Evolutionary conservation across 2,329 filamentous ascomycete species (phyloP), one percentile per base, ranked within the genome.

Genomic region (Nothophoma quercina): DNA sequence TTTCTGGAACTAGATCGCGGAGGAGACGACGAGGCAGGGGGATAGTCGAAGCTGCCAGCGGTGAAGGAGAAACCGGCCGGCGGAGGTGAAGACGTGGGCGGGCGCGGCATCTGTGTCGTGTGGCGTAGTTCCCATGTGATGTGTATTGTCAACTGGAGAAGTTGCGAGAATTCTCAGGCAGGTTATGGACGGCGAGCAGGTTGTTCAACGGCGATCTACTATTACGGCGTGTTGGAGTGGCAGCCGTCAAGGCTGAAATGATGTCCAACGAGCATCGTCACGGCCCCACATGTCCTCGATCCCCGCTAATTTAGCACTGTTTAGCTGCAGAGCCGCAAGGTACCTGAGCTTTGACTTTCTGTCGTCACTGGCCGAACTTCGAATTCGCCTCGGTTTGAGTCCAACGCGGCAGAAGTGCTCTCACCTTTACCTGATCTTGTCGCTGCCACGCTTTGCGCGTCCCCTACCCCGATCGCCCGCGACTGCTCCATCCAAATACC

Each of bases 31-130:
- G 68, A 71, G 33, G 78, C 77, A 35, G 77, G 75, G 18, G 79
- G 78, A 45, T 74, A 74, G 65, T 80, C 79, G 64, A 79, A 78
- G 60, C 68, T 70, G 55, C 74, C 76, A 28, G 69, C 69, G 28
- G 70, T 70, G 61, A 69, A 72, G 47, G 69, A 54, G 45, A 68
- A 69, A 40, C 51, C 52, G n/a, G 63, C 44, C 23, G 67, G 59
- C 19, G 64, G 65, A 32, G 69, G 63, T 22, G 69, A 64, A 29
- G 70, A 64, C 12, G 70, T 48, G 13, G 60, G 58, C 36, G 67
- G 62, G 63, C 67, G 59, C 42, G 69, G 66, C 68, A 71, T 71
- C 28, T 56, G 50, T 66, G 67, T 63, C 62, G 65, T 62, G 59
- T 61, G 33, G 39, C 34, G 51, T 29, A 36, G 57, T 42, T 56